Evolutionary conservation across 1,284 basidiomycete species (phyloP), one percentile per base, ranked within the genome.

Genomic region (Volvariella surrecta): DNA sequence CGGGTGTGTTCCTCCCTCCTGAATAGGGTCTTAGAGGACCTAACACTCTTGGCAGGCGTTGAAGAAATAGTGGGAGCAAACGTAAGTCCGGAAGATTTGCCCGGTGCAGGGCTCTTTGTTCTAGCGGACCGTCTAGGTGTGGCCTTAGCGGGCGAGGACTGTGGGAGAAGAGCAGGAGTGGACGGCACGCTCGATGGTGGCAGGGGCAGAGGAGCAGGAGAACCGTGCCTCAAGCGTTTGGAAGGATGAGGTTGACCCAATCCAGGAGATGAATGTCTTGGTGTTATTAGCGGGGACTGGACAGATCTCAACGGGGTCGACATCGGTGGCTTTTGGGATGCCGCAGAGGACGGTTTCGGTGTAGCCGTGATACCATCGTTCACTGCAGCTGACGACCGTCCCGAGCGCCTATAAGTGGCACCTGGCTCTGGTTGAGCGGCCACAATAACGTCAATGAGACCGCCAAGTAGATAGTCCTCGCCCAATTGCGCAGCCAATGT

Each of bases 361-460:
- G 60, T 58, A 1, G 47, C 54, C 0, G 57, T 57, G 40, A 56
- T 58, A 18, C 64, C 54, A 11, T 28, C 11, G 3, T 62, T 59
- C 1, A 63, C 56, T n/a, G 58, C 54, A 6, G 65, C 59, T 3
- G 61, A 54, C 4, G 55, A 54, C 46, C 73, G 67, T 44, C 62
- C 66, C 3, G 78, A 79, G 54, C 86, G 79, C 50, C 89, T 79
- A 60, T 91, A 93, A 44, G 73, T 79, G 34, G 71, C 75, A 37
- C 70, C 73, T 6, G 89, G 85, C 60, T 92, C 90, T 1, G 93
- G 92, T 1, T 64, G 57, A 3, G 93, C 88, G 17, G 76, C 71
- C 34, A 85, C 75, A 34, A 96, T 80, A 6, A 76, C 70, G 38
- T 71, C 60, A 47, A 89, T 76, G 51, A 88, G 70, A 21, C 69